phyloP scores from a whole-genome alignment of 2,329 filamentous ascomycete genomes.

The Aspergillus pseudoterreus region DNA sequence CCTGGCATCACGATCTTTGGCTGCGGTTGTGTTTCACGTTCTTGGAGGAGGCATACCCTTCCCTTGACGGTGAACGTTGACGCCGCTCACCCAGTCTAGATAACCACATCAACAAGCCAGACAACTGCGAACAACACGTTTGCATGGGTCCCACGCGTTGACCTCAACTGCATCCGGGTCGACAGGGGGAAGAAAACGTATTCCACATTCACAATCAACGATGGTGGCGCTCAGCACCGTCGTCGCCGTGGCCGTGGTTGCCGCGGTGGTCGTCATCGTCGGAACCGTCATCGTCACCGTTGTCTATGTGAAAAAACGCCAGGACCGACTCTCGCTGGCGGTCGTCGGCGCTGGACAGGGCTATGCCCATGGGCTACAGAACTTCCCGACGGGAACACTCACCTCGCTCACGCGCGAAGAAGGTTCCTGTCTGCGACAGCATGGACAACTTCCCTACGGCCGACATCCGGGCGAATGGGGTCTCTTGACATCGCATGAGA shows the following conservation, averaged over 20 bases:
- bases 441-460: constrained; percentile 33
- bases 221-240: constrained; percentile 32
- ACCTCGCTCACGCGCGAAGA: constrained; percentile 31
- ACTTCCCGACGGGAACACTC: constrained; percentile 25
- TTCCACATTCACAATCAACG: constrained; percentile 8
- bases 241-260: constrained; percentile 34
- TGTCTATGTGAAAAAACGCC: constrained; percentile 34
- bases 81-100: not conserved
- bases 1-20: constrained; percentile 4
- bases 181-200: not conserved
- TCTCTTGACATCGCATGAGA: constrained; percentile 29
- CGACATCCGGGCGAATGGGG: constrained; percentile 33
- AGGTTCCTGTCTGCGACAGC: constrained; percentile 26
- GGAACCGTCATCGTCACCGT: constrained; percentile 29
- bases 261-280: constrained; percentile 31
- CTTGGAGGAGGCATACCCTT: not conserved
- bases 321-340: constrained; percentile 27
- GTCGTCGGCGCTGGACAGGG: constrained; percentile 22
- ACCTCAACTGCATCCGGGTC: not conserved
- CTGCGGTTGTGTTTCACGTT: constrained; percentile 7
- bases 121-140: not conserved
- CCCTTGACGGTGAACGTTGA: not conserved
- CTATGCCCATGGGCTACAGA: constrained; percentile 18
- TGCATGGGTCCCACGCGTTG: not conserved
- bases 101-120: not conserved